Evolutionary conservation across 208 protist genomes (phyloP).

Genomic region (Leishmania arabica): DNA sequence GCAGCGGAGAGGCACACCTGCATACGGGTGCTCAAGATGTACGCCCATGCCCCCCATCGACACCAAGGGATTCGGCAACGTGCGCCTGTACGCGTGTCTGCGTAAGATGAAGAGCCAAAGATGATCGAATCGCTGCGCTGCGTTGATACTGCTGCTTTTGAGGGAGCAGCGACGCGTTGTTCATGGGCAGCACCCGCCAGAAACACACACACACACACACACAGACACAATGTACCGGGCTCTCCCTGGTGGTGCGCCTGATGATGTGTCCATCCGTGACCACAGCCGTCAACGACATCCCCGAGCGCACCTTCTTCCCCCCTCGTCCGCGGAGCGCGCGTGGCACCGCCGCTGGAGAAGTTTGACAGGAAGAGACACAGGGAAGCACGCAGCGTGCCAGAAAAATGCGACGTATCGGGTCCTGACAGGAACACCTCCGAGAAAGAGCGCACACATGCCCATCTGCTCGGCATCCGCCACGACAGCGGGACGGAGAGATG

Average conservation of each 20-base stretch:
- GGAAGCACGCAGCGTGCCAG: background rate
- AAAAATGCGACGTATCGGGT: background rate
- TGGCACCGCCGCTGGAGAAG: background rate
- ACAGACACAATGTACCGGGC: background rate
- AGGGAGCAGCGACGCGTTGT: background rate
- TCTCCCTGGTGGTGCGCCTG: background rate
- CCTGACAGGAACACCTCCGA: background rate
- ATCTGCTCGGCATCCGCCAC: background rate
- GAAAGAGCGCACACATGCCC: background rate
- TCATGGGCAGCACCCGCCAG: background rate
- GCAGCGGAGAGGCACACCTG: conserved; percentile 15
- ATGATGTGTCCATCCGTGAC: background rate
- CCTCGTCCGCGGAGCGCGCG: background rate
- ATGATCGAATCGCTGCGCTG: no score
- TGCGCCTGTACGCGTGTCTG: background rate
- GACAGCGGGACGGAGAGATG: no score
- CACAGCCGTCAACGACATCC: background rate
- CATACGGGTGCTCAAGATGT: background rate
- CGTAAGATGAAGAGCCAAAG: no score
- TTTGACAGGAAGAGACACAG: background rate
- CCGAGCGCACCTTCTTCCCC: background rate
- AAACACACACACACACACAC: background rate
- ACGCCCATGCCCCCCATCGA: background rate
- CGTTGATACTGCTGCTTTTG: background rate
- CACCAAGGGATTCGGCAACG: background rate